Conservation (phyloP, 2,329 filamentous ascomycete species). For the Ramichloridium luteum region DNA sequence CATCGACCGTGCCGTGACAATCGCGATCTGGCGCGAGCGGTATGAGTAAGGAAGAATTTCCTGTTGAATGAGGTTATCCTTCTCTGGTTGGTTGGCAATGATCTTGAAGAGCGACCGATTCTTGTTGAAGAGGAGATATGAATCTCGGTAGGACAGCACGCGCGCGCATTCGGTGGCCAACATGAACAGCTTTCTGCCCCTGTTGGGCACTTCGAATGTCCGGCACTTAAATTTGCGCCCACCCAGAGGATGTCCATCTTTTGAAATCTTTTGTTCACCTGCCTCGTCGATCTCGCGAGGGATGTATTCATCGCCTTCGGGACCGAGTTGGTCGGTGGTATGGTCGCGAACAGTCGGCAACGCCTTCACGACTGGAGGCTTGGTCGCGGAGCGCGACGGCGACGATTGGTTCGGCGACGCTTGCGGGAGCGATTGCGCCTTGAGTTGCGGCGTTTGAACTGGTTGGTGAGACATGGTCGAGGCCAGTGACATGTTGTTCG, state of each 20-base stretch:
- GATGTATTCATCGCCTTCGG: constrained; percentile 85
- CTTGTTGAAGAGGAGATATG: constrained; percentile 98
- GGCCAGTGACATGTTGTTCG: constrained; percentile 32
- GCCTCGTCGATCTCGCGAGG: constrained; percentile 85
- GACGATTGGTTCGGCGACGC: constrained; percentile 47
- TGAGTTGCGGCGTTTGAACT: constrained; percentile 44
- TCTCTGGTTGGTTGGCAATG: constrained; percentile 88
- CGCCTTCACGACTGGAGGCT: constrained; percentile 72
- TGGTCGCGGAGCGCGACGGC: constrained; percentile 50
- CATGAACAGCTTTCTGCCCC: constrained; percentile 95
- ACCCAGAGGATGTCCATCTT: constrained; percentile 69
- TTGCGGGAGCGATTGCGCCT: constrained; percentile 36
- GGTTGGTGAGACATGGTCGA: constrained; percentile 37
- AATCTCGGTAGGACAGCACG: constrained; percentile 86
- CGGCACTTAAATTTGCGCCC: constrained; percentile 81
- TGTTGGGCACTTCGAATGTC: constrained; percentile 82
- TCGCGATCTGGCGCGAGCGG: constrained; percentile 93
- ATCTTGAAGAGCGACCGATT: constrained; percentile 96
- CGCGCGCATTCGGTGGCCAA: constrained; percentile 93
- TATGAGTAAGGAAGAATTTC: constrained; percentile 97
- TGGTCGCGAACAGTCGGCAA: constrained; percentile 92
- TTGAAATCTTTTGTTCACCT: constrained; percentile 85
- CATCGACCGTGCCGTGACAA: constrained; percentile 96
- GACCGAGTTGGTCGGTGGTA: constrained; percentile 85
- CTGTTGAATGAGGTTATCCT: constrained; percentile 89